These are phyloP conservation scores for Colletotrichum sp. DNA, from an alignment of 2,329 filamentous ascomycete genomes.

Conservation along the genomic window DNA sequence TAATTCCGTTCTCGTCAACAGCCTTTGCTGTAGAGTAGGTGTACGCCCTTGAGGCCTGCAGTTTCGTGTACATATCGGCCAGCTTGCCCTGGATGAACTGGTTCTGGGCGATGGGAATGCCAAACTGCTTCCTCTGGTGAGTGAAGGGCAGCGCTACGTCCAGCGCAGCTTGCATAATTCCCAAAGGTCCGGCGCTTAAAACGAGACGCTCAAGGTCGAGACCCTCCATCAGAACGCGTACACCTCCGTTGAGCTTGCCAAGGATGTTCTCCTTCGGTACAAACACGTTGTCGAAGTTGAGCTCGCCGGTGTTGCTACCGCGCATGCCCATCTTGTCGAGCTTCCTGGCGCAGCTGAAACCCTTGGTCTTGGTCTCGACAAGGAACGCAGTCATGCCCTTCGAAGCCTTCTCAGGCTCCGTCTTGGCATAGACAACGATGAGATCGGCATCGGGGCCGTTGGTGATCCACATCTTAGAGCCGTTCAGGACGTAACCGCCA, in stretches of 20 bases:
- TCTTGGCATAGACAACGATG: conserved; percentile 97
- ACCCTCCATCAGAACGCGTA: conserved; percentile 93
- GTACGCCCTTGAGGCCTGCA: conserved; percentile 83
- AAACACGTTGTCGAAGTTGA: conserved; percentile 90
- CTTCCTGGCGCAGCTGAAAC: conserved; percentile 88
- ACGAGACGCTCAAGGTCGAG: conserved; percentile 93
- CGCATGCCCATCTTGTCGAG: conserved; percentile 99
- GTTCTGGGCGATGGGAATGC: conserved; percentile 84
- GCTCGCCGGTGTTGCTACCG: conserved; percentile 93
- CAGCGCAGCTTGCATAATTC: conserved; percentile 91
- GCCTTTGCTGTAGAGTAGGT: conserved; percentile 82
- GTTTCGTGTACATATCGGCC: conserved; percentile 97
- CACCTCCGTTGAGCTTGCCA: conserved; percentile 80
- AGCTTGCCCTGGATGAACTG: conserved; percentile 93
- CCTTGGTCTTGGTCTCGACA: conserved; percentile 71
- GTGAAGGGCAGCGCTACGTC: conserved; percentile 88
- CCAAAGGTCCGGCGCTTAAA: conserved; percentile 86
- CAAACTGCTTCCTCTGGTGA: conserved; percentile 90
- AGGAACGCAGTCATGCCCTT: conserved; percentile 97
- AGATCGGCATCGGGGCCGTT: conserved; percentile 95
- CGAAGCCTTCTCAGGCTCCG: conserved; percentile 75
- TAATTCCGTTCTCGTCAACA: conserved; percentile 76
- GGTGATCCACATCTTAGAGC: conserved; percentile 99
- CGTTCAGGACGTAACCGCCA: conserved; percentile 85
- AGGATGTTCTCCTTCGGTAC: conserved; percentile 84